A percentile compares a stretch with the other conserved stretches of the same genome.
These are phyloP conservation scores for Podospora tetraspora DNA, from an alignment of 495 filamentous ascomycete genomes.

Conservation along the genomic window DNA sequence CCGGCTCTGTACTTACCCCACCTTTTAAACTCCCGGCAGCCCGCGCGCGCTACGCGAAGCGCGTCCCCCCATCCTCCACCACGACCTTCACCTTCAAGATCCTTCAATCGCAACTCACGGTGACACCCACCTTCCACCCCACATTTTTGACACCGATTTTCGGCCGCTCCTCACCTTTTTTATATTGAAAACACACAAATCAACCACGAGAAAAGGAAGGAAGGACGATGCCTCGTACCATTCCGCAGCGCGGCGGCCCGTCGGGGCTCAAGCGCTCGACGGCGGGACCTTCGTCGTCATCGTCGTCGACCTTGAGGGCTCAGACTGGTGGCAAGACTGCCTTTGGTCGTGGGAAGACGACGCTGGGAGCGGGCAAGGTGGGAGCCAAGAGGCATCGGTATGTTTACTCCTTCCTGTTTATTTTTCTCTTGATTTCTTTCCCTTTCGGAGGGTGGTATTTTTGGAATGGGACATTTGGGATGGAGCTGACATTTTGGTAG, in stretches of 20 bases:
- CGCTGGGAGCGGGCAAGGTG: slow-evolving; percentile 3
- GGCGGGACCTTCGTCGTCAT: background rate
- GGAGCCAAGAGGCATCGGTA: slow-evolving; percentile 32
- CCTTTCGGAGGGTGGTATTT: background rate
- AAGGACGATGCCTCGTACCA: slow-evolving; percentile 18
- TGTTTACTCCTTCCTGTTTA: background rate
- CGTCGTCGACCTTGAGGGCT: background rate
- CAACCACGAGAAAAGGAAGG: background rate
- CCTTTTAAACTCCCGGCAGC: background rate
- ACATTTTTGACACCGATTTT: background rate
- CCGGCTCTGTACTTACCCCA: background rate
- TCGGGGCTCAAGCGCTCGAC: slow-evolving; percentile 6
- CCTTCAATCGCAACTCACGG: background rate
- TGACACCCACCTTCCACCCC: background rate
- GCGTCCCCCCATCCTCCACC: background rate
- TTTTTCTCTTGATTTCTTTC: background rate
- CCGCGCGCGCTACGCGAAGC: background rate
- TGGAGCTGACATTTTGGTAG: slow-evolving; percentile 28
- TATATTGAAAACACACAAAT: background rate
- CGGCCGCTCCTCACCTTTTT: background rate
- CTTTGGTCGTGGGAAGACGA: background rate
- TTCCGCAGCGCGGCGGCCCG: slow-evolving; percentile 24
- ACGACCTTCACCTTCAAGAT: background rate
- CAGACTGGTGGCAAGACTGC: slow-evolving; percentile 17
- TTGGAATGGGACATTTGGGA: background rate